Conservation (phyloP, 257 asterid species). For the Gardenia jasminoides region DNA sequence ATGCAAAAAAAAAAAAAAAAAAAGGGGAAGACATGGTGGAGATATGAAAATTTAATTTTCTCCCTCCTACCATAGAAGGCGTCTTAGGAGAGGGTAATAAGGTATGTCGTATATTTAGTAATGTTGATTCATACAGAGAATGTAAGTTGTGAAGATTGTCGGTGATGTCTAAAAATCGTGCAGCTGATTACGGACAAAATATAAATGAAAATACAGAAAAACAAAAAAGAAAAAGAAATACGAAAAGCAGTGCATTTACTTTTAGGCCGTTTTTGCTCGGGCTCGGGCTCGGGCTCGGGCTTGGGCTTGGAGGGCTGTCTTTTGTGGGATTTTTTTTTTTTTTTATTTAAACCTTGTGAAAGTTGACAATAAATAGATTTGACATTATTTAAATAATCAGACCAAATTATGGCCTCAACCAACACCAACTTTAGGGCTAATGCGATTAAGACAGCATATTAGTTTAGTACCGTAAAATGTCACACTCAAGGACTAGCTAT, state of each 20-base stretch:
- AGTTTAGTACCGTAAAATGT: neutral
- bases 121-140: neutral
- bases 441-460: neutral
- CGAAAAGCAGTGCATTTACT: too few relatives aligned
- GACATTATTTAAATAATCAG: neutral
- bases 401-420: neutral
- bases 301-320: too few relatives aligned
- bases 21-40: neutral
- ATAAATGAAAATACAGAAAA: neutral
- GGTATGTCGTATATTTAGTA: too few relatives aligned
- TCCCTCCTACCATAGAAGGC: too few relatives aligned
- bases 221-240: too few relatives aligned
- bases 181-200: neutral
- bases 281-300: too few relatives aligned
- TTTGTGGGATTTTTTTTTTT: too few relatives aligned
- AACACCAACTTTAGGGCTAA: neutral
- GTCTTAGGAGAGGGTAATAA: too few relatives aligned
- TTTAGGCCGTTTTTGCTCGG: too few relatives aligned
- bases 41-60: neutral
- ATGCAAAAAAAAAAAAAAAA: neutral
- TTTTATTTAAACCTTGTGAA: too few relatives aligned
- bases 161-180: neutral
- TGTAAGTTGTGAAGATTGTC: neutral
- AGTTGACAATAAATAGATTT: neutral
- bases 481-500: neutral